Evolutionary conservation across 768 basidiomycete species (phyloP).

Genomic region (Naganishia onofrii): DNA sequence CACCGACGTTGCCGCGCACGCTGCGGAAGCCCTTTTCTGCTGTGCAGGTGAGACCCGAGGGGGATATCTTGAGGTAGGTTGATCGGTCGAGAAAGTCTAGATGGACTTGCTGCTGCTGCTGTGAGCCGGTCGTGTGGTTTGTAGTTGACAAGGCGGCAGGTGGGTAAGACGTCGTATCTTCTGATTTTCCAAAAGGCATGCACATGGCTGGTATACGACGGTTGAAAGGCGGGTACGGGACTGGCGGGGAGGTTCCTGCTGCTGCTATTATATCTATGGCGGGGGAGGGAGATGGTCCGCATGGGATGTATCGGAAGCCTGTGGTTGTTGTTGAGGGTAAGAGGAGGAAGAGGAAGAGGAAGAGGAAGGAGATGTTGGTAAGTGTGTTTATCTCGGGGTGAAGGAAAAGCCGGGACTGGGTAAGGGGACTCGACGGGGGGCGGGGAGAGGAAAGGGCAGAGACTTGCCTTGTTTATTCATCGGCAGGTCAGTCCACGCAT

Average conservation of each 20-base stretch:
- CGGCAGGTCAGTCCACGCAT: slow-evolving; percentile 46
- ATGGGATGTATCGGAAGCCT: slow-evolving; percentile 49
- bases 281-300: slow-evolving; percentile 38
- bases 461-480: slow-evolving; percentile 44
- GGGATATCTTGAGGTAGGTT: slow-evolving; percentile 43
- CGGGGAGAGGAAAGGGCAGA: no score
- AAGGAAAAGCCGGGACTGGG: no score
- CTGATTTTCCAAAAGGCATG: slow-evolving; percentile 2
- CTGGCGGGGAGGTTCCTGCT: slow-evolving; percentile 37
- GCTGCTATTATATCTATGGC: no score
- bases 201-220: slow-evolving; percentile 39
- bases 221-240: slow-evolving; percentile 41
- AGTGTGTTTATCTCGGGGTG: no score
- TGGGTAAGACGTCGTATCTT: not conserved
- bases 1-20: slow-evolving; percentile 81
- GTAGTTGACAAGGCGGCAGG: no score
- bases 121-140: no score
- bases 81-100: slow-evolving; percentile 50
- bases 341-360: no score
- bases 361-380: no score
- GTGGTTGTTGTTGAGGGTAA: no score
- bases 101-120: slow-evolving; percentile 35
- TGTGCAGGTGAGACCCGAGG: slow-evolving; percentile 48
- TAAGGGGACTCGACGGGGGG: no score
- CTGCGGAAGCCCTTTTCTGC: slow-evolving; percentile 89